These are phyloP conservation scores for Podospora conica DNA, from an alignment of 495 filamentous ascomycete genomes.

Conservation along the genomic window DNA sequence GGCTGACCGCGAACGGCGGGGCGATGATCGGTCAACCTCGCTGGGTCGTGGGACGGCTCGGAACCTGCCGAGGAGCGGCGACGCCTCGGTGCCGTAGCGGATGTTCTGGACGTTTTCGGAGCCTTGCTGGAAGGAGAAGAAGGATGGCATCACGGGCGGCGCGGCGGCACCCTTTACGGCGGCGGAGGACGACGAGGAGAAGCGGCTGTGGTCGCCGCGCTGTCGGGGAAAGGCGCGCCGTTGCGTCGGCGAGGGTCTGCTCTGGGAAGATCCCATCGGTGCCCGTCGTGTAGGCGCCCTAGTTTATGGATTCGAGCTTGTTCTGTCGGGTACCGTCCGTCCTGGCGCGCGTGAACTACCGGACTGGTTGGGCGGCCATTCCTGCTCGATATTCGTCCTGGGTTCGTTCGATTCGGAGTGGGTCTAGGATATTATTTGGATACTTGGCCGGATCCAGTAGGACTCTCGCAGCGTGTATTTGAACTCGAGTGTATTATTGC, in stretches of 20 bases:
- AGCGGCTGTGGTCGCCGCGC: constrained; percentile 1
- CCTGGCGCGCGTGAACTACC: neutral
- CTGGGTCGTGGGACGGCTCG: constrained; percentile 46
- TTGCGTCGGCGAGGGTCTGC: constrained; percentile 10
- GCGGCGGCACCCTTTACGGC: neutral
- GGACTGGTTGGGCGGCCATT: neutral
- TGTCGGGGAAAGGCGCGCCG: neutral
- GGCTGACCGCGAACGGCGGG: constrained; percentile 11
- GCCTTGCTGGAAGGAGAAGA: constrained; percentile 59
- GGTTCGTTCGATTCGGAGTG: neutral
- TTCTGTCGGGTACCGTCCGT: neutral
- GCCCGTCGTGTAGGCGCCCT: neutral
- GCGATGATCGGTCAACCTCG: constrained; percentile 5
- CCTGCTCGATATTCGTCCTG: neutral
- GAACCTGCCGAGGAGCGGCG: constrained; percentile 54
- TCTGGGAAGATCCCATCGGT: constrained; percentile 18
- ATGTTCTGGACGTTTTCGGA: constrained; percentile 42
- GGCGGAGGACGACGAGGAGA: neutral
- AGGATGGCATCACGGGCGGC: constrained; percentile 40
- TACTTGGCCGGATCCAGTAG: neutral
- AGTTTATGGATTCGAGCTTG: neutral
- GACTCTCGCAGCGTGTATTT: neutral
- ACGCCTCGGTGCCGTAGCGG: constrained; percentile 35
- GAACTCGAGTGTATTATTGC: neutral
- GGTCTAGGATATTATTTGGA: neutral